Evolutionary conservation across 2,329 filamentous ascomycete species (phyloP).

Genomic region (Neurospora crassa): DNA sequence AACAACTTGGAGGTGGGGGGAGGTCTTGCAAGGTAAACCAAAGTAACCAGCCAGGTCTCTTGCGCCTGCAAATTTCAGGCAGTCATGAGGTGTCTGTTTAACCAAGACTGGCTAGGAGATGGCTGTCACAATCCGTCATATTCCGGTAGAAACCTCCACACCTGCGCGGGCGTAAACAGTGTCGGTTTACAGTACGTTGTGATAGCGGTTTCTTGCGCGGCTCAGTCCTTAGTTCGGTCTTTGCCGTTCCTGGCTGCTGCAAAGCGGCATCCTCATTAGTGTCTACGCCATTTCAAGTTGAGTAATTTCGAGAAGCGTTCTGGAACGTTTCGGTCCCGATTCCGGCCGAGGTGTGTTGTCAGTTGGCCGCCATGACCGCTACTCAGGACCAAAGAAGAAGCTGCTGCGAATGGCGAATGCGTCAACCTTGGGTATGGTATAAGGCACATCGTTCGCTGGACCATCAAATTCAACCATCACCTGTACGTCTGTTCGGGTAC

Average conservation of each 20-base stretch:
- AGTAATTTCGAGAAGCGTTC: not conserved
- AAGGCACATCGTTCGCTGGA: not conserved
- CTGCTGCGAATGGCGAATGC: not conserved
- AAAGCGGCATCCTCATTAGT: not conserved
- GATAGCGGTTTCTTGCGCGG: not conserved
- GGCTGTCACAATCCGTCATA: not conserved
- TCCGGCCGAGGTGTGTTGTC: not conserved
- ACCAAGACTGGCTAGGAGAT: not conserved
- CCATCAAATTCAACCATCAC: not conserved
- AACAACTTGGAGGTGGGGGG: not conserved
- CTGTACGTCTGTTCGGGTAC: not conserved
- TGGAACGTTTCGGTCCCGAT: not conserved
- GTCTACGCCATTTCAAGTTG: not conserved
- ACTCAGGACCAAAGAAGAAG: not conserved
- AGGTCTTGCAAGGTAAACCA: not conserved
- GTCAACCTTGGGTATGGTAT: not conserved
- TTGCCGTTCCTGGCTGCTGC: not conserved
- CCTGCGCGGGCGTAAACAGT: not conserved
- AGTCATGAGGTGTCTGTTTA: not conserved
- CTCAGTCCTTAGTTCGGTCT: not conserved
- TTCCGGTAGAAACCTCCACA: not conserved
- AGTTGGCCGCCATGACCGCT: not conserved
- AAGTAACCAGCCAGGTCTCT: not conserved
- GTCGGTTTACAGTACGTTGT: not conserved
- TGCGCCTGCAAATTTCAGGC: not conserved